phyloP scores from a whole-genome alignment of 2,329 filamentous ascomycete genomes.

The Xylaria arbuscula region DNA sequence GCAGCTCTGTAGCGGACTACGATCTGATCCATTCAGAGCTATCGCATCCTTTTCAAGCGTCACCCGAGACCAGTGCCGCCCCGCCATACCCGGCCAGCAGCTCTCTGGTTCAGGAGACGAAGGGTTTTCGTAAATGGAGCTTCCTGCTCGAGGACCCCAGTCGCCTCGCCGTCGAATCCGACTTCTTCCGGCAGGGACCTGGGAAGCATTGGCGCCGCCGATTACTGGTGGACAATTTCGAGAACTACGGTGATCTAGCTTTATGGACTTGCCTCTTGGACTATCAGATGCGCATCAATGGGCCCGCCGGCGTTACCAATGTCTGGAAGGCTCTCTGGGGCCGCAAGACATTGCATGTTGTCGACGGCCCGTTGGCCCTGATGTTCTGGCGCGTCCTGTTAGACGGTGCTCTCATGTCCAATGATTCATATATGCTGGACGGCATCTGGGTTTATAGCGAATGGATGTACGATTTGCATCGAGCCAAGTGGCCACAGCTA shows the following conservation, averaged over 20 bases:
- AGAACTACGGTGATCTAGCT: conserved; percentile 46
- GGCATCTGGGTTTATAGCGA: conserved; percentile 55
- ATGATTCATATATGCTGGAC: conserved; percentile 50
- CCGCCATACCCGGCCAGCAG: conserved; percentile 27
- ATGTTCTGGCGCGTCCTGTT: conserved; percentile 51
- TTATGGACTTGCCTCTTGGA: conserved; percentile 50
- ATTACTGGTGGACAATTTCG: conserved; percentile 46
- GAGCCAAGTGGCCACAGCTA: conserved; percentile 61
- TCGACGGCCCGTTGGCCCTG: conserved; percentile 42
- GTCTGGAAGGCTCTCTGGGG: conserved; percentile 51
- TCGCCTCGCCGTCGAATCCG: conserved; percentile 49
- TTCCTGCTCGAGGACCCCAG: conserved; percentile 42
- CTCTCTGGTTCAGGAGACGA: conserved; percentile 40
- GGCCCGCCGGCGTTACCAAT: conserved; percentile 43
- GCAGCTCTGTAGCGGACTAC: conserved; percentile 31
- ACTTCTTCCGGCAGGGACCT: conserved; percentile 46
- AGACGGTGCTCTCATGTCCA: conserved; percentile 48
- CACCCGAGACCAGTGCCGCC: not conserved
- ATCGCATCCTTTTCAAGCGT: conserved; percentile 14
- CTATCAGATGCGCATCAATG: conserved; percentile 48
- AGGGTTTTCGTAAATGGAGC: conserved; percentile 46
- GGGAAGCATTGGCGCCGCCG: conserved; percentile 40
- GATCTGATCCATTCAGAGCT: conserved; percentile 37
- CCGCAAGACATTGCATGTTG: conserved; percentile 47
- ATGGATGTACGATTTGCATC: conserved; percentile 55